Evolutionary conservation across 2,329 filamentous ascomycete genomes (phyloP).

Genomic region (Monosporascus sp.): DNA sequence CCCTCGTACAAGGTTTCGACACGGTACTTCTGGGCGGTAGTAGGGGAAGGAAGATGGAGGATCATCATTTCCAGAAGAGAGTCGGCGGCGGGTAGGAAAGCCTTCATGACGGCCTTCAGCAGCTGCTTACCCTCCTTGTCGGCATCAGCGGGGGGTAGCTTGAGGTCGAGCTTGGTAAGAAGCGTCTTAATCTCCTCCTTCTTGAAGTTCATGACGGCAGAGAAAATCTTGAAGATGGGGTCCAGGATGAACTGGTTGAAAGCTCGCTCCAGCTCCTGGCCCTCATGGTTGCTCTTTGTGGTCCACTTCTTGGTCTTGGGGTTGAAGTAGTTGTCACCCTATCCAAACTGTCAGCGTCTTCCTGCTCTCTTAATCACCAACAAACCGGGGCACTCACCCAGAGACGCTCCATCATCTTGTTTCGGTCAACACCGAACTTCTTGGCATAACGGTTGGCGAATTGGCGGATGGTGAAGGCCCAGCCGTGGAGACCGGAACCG

Average conservation of each 20-base stretch:
- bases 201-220: slow-evolving; percentile 97
- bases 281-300: slow-evolving; percentile 76
- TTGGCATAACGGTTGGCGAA: slow-evolving; percentile 95
- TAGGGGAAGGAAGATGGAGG: slow-evolving; percentile 93
- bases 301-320: slow-evolving; percentile 99
- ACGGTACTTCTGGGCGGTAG: slow-evolving; percentile 96
- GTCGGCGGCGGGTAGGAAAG: slow-evolving; percentile 97
- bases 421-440: slow-evolving; percentile 99
- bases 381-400: slow-evolving; percentile 59
- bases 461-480: slow-evolving; percentile 98
- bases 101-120: slow-evolving; percentile 96
- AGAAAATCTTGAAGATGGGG: slow-evolving; percentile 99
- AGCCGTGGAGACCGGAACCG: slow-evolving; percentile 99
- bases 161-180: slow-evolving; percentile 89
- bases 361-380: not conserved
- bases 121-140: slow-evolving; percentile 96
- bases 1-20: slow-evolving; percentile 98
- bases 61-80: slow-evolving; percentile 99
- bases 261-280: slow-evolving; percentile 89
- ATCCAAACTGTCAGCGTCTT: slow-evolving; percentile 24
- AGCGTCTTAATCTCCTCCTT: slow-evolving; percentile 82
- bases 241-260: slow-evolving; percentile 99
- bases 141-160: slow-evolving; percentile 80
- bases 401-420: slow-evolving; percentile 99
- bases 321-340: slow-evolving; percentile 99